Percentiles rank a stretch among this genome's conserved stretches.
Evolutionary conservation across 164 flowering plant species (phyloP).

Genomic region (Cinnamomum chago): DNA sequence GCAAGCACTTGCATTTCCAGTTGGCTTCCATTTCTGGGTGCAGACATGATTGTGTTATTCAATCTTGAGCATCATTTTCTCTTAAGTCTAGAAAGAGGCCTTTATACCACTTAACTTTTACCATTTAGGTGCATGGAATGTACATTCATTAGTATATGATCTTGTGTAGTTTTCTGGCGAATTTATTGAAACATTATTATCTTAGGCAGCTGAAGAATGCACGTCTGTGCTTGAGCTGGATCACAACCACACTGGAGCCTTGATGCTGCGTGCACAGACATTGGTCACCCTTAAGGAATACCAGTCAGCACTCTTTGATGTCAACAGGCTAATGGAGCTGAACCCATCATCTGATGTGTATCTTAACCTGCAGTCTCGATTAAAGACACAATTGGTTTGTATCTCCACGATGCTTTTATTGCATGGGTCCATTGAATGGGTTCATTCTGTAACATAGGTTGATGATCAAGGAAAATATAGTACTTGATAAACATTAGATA

Average conservation of each 20-base stretch:
- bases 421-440: neutral
- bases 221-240: constrained; percentile 92
- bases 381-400: constrained; percentile 84
- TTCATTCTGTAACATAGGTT: neutral
- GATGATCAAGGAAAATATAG: neutral
- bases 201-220: constrained; percentile 91
- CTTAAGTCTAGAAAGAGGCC: neutral
- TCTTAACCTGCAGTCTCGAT: constrained; percentile 66
- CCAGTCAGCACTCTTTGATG: constrained; percentile 88
- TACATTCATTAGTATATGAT: neutral
- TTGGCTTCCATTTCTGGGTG: neutral
- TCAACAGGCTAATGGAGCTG: constrained; percentile 76
- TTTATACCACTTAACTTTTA: neutral
- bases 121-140: neutral
- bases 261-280: constrained; percentile 95
- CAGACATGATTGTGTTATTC: neutral
- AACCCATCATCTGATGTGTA: constrained; percentile 87
- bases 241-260: constrained; percentile 83
- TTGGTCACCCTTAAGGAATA: constrained; percentile 87
- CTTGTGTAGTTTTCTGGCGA: neutral
- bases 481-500: too few relatives aligned
- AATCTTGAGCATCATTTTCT: neutral
- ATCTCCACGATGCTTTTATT: neutral
- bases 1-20: neutral
- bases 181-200: neutral